A percentile compares a stretch with the other conserved stretches of the same genome.
These are phyloP conservation scores for Mallotus nudiflorus DNA, from an alignment of 345 rosid genomes.

Conservation along the genomic window DNA sequence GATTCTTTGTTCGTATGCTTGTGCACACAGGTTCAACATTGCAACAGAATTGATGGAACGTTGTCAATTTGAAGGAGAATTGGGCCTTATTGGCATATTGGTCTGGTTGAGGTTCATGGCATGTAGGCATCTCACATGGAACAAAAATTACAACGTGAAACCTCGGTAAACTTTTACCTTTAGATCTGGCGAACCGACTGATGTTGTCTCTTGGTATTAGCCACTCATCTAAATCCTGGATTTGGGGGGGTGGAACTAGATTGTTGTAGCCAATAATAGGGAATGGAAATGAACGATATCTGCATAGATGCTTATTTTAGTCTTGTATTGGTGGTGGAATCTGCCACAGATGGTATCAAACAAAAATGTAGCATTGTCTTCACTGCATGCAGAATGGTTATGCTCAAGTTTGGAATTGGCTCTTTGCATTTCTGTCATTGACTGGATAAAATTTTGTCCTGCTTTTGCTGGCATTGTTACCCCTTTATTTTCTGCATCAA, in stretches of 20 bases:
- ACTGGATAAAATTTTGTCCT: neutral
- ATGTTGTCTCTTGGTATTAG: neutral
- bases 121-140: conserved; percentile 43
- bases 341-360: no score
- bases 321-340: no score
- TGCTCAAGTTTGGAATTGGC: neutral
- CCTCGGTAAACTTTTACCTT: conserved; percentile 35
- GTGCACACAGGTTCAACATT: conserved; percentile 29
- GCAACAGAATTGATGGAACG: conserved; percentile 32
- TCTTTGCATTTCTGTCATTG: neutral
- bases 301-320: no score
- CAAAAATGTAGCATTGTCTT: neutral
- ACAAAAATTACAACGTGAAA: conserved; percentile 51
- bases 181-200: neutral
- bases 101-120: conserved; percentile 51
- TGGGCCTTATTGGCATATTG: conserved; percentile 39
- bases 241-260: no score
- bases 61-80: conserved; percentile 36
- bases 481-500: neutral
- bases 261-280: no score
- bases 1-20: conserved; percentile 13
- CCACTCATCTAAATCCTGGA: neutral
- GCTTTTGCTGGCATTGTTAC: neutral
- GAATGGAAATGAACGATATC: no score
- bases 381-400: neutral